Evolutionary conservation across 2,329 filamentous ascomycete species (phyloP).

Genomic region (Botrytis aclada): DNA sequence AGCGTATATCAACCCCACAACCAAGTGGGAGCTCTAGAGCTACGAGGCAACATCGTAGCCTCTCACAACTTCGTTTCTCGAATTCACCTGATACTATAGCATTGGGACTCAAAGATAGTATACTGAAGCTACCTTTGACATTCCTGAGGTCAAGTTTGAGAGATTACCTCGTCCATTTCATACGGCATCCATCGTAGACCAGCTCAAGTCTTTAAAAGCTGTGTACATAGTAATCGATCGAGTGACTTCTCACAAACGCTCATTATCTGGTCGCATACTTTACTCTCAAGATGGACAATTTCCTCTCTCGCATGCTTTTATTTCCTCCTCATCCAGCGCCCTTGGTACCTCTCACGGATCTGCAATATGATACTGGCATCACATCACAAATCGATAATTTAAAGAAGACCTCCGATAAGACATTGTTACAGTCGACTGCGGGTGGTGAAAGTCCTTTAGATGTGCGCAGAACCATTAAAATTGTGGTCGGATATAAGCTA

Average conservation of each 20-base stretch:
- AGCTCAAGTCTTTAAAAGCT: neutral
- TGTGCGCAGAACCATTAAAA: slow-evolving; percentile 31
- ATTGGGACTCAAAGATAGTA: neutral
- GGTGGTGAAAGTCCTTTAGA: slow-evolving; percentile 40
- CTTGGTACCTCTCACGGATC: slow-evolving; percentile 38
- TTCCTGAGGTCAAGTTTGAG: neutral
- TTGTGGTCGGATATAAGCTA: neutral
- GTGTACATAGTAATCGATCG: neutral
- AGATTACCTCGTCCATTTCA: neutral
- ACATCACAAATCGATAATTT: slow-evolving; percentile 40
- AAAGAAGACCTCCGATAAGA: slow-evolving; percentile 39
- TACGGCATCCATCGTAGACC: neutral
- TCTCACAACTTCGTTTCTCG: neutral
- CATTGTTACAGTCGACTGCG: slow-evolving; percentile 37
- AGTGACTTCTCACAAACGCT: neutral
- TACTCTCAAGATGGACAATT: slow-evolving; percentile 35
- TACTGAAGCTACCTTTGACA: neutral
- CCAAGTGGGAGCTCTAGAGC: slow-evolving; percentile 3
- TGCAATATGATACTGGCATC: slow-evolving; percentile 45
- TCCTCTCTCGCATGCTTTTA: slow-evolving; percentile 40
- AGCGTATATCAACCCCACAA: neutral
- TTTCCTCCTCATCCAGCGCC: slow-evolving; percentile 42
- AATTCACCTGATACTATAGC: neutral
- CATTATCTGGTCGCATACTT: slow-evolving; percentile 11
- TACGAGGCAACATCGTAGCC: slow-evolving; percentile 15